Conservation (phyloP, 2,329 filamentous ascomycete species). For the Penicillium sp. region DNA sequence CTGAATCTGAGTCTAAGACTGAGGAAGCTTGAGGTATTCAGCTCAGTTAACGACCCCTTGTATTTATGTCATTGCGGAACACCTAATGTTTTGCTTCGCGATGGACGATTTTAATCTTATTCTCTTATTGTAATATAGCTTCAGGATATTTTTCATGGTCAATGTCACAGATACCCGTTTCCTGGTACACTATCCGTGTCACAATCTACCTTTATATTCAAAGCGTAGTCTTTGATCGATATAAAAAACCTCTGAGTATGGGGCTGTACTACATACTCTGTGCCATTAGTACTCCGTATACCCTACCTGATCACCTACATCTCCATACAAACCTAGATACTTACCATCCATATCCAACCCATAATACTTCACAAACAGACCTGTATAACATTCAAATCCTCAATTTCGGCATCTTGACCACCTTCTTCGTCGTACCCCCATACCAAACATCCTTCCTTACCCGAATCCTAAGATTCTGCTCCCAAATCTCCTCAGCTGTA, state of each 20-base stretch:
- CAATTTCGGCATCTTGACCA: background rate
- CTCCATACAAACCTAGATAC: too few relatives aligned
- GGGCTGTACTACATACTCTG: too few relatives aligned
- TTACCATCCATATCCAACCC: too few relatives aligned
- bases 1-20: background rate
- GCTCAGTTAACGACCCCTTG: background rate
- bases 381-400: background rate
- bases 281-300: too few relatives aligned
- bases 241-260: too few relatives aligned
- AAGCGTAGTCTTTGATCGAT: background rate
- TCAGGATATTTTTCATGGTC: constrained; percentile 22
- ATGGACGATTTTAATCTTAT: constrained; percentile 13
- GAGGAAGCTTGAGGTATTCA: background rate
- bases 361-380: too few relatives aligned
- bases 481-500: background rate
- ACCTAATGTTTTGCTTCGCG: constrained; percentile 3
- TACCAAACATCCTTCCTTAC: background rate
- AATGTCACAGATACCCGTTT: constrained; percentile 29
- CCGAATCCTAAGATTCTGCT: background rate
- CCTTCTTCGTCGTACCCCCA: background rate
- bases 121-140: constrained; percentile 20
- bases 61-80: constrained; percentile 8
- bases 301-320: too few relatives aligned
- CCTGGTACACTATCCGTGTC: background rate
- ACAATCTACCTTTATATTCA: background rate